Percentiles rank a stretch among this genome's conserved stretches.
These are phyloP conservation scores for Madurella fahalii DNA, from an alignment of 2,329 filamentous ascomycete genomes.

Conservation along the genomic window DNA sequence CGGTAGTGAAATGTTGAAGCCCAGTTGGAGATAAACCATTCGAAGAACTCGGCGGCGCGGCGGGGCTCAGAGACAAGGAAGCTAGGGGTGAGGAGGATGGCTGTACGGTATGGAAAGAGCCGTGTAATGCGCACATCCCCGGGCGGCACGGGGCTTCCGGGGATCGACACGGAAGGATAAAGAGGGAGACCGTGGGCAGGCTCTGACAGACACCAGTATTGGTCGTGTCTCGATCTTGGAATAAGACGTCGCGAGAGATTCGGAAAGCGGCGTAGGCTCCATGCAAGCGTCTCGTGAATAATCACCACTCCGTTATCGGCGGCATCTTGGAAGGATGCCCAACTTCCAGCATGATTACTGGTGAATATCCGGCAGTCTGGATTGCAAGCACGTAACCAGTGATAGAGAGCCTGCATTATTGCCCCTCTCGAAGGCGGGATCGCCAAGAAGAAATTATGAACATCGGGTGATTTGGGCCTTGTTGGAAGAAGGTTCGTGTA, in stretches of 20 bases:
- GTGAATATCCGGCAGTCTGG: constrained; percentile 40
- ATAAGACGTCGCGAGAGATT: constrained; percentile 33
- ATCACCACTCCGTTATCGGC: constrained; percentile 34
- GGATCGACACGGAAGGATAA: constrained; percentile 29
- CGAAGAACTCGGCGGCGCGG: constrained; percentile 36
- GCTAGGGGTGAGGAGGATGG: constrained; percentile 47
- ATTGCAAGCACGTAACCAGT: constrained; percentile 43
- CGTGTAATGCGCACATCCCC: constrained; percentile 36
- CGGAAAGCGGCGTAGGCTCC: constrained; percentile 39
- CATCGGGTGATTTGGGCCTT: constrained; percentile 17
- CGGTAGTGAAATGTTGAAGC: constrained; percentile 25
- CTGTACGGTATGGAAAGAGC: constrained; percentile 43
- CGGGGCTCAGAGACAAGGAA: constrained; percentile 45
- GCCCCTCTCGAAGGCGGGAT: constrained; percentile 40
- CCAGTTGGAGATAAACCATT: constrained; percentile 36
- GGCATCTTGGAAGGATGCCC: constrained; percentile 40
- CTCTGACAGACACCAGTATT: constrained; percentile 42
- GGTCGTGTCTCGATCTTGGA: constrained; percentile 23
- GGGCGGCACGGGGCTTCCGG: constrained; percentile 19
- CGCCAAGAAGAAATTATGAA: constrained; percentile 43
- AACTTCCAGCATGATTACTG: constrained; percentile 41
- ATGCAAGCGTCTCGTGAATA: constrained; percentile 42
- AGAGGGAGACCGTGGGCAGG: constrained; percentile 28
- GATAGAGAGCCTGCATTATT: constrained; percentile 37
- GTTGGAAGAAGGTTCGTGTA: constrained; percentile 30